A percentile compares a stretch with the other conserved stretches of the same genome.
phyloP scores from a whole-genome alignment of 768 basidiomycete genomes.

The Lactarius akahatsu region DNA sequence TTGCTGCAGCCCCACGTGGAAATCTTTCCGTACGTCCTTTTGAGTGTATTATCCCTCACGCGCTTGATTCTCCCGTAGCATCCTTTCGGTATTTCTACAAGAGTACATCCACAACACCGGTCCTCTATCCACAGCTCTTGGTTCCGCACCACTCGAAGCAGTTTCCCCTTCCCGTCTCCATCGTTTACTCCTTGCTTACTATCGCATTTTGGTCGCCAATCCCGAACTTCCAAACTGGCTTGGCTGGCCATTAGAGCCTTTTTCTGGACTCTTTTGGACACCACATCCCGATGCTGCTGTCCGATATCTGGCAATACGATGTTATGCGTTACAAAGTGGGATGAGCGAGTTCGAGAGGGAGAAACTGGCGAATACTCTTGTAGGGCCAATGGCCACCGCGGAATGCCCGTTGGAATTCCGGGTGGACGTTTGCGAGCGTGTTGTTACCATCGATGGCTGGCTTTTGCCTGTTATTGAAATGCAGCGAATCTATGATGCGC shows the following conservation, averaged over 20 bases:
- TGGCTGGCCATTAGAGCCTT: constrained; percentile 54
- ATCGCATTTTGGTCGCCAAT: constrained; percentile 75
- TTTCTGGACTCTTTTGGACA: constrained; percentile 46
- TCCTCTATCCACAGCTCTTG: constrained; percentile 49
- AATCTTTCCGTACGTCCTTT: constrained; percentile 60
- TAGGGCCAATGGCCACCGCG: constrained; percentile 57
- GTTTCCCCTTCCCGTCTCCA: constrained; percentile 56
- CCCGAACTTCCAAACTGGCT: constrained; percentile 60
- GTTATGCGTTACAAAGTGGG: constrained; percentile 72
- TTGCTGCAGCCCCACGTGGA: constrained; percentile 70
- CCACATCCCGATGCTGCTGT: constrained; percentile 64
- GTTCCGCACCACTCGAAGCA: constrained; percentile 33
- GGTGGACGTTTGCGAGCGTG: constrained; percentile 46
- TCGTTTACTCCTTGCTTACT: constrained; percentile 71
- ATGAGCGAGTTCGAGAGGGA: constrained; percentile 78
- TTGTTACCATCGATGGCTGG: constrained; percentile 69
- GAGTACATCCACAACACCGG: constrained; percentile 48
- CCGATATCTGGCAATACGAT: constrained; percentile 69
- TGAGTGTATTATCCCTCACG: constrained; percentile 24
- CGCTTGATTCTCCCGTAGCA: constrained; percentile 39
- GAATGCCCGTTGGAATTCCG: constrained; percentile 68
- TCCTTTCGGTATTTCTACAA: constrained; percentile 53
- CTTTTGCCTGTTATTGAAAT: constrained; percentile 71
- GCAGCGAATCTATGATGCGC: constrained; percentile 52
- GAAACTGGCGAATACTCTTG: constrained; percentile 55